Evolutionary conservation across 2,329 filamentous ascomycete genomes (phyloP).

Genomic region (Fusarium abutilonis): DNA sequence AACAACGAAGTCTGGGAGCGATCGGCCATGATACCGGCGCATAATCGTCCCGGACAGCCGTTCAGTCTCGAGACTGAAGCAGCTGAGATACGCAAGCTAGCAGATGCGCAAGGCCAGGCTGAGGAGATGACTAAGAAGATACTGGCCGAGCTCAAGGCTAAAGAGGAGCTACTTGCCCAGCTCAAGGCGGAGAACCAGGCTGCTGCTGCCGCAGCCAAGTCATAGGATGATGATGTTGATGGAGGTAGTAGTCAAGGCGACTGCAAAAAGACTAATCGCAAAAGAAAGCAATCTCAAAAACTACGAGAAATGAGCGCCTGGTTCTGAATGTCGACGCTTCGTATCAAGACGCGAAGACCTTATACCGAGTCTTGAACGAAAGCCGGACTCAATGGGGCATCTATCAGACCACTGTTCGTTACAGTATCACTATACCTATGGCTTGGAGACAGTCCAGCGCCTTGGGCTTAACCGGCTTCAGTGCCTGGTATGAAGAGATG

Average conservation of each 20-base stretch:
- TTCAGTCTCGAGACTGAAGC: conserved; percentile 78
- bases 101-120: conserved; percentile 72
- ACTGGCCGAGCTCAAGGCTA: conserved; percentile 69
- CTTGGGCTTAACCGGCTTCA: not conserved
- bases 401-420: not conserved
- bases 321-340: not conserved
- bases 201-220: conserved; percentile 48
- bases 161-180: conserved; percentile 69
- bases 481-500: not conserved
- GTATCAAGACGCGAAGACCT: not conserved
- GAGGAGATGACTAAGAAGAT: conserved; percentile 68
- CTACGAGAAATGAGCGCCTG: not conserved
- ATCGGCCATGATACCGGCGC: conserved; percentile 78
- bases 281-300: conserved; percentile 8
- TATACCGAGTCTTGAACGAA: not conserved
- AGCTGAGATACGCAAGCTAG: conserved; percentile 67
- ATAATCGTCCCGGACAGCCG: conserved; percentile 72
- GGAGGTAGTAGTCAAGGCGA: not conserved
- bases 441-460: not conserved
- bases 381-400: not conserved
- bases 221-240: conserved; percentile 38
- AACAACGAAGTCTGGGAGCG: conserved; percentile 68
- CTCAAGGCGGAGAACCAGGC: conserved; percentile 69
- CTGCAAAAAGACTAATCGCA: conserved; percentile 5
- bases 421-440: not conserved